phyloP scores from a whole-genome alignment of 2,329 filamentous ascomycete species.

The Monosporascus sp. region DNA sequence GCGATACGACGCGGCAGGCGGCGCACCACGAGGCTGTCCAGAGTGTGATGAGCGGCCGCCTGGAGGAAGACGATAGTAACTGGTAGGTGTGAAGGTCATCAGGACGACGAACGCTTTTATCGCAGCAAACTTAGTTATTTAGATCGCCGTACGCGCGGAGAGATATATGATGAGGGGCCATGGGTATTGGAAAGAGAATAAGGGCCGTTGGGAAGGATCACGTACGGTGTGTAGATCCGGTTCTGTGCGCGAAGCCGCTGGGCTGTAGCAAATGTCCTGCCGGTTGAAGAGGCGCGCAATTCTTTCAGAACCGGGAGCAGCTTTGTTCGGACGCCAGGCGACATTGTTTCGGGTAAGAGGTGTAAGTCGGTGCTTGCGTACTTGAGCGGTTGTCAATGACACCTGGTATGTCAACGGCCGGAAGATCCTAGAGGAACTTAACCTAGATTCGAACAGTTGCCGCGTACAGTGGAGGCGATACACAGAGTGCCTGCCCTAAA shows the following conservation, averaged over 20 bases:
- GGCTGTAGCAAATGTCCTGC: constrained; percentile 24
- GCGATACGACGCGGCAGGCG: constrained; percentile 46
- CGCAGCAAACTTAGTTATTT: background rate
- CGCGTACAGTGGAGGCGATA: no score
- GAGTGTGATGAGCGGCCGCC: constrained; percentile 52
- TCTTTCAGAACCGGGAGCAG: constrained; percentile 5
- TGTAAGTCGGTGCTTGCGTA: background rate
- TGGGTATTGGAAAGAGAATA: constrained; percentile 4
- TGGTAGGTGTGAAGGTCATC: constrained; percentile 52
- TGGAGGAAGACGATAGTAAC: constrained; percentile 47
- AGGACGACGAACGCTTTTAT: constrained; percentile 45
- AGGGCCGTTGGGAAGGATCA: constrained; percentile 3
- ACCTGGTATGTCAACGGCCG: no score
- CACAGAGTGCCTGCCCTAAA: no score
- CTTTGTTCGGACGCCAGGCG: constrained; percentile 1
- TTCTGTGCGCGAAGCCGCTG: constrained; percentile 26
- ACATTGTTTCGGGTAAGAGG: constrained; percentile 1
- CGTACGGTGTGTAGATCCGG: constrained; percentile 36
- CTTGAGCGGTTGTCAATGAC: background rate
- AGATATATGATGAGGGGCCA: constrained; percentile 1
- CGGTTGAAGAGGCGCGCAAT: background rate
- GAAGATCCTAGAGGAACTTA: no score
- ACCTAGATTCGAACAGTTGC: no score
- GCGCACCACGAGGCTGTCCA: constrained; percentile 57
- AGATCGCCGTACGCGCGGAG: background rate